These are phyloP conservation scores for Clitopilus passeckerianus DNA, from an alignment of 768 basidiomycete species.

Conservation along the genomic window DNA sequence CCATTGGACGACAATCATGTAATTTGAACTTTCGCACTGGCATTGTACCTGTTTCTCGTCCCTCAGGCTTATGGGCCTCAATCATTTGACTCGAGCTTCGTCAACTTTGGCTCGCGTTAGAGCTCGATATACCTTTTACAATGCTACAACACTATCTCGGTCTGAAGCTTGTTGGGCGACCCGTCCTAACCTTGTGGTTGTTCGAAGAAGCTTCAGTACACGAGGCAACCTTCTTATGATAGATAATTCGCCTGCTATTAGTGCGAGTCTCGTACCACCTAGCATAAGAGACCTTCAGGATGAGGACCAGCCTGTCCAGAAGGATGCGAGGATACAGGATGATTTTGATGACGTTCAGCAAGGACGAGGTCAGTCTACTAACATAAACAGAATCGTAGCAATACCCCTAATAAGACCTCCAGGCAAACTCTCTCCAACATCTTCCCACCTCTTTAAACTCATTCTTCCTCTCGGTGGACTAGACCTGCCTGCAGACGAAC, in stretches of 20 bases:
- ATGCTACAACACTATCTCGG: too few species aligned
- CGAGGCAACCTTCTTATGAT: neutral
- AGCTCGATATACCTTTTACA: neutral
- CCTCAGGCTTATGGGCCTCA: neutral
- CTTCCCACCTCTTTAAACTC: slow-evolving; percentile 63
- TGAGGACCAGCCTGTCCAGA: neutral
- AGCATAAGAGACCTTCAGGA: neutral
- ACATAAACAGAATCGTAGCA: neutral
- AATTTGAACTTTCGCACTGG: too few species aligned
- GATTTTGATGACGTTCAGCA: neutral
- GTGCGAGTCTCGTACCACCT: neutral
- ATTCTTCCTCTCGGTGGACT: slow-evolving; percentile 44
- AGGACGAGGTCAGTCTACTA: neutral
- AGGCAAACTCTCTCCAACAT: slow-evolving; percentile 61
- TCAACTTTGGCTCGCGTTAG: neutral
- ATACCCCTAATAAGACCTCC: neutral
- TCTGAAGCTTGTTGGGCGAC: too few species aligned
- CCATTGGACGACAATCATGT: neutral
- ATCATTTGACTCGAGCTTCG: neutral
- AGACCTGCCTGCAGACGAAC: slow-evolving; percentile 6
- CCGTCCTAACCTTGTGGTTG: neutral
- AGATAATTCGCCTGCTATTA: neutral
- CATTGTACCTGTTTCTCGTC: neutral
- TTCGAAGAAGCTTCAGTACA: neutral
- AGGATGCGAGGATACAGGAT: neutral